phyloP scores from a whole-genome alignment of 139 green algal species.

The Zygnema cylindricum region DNA sequence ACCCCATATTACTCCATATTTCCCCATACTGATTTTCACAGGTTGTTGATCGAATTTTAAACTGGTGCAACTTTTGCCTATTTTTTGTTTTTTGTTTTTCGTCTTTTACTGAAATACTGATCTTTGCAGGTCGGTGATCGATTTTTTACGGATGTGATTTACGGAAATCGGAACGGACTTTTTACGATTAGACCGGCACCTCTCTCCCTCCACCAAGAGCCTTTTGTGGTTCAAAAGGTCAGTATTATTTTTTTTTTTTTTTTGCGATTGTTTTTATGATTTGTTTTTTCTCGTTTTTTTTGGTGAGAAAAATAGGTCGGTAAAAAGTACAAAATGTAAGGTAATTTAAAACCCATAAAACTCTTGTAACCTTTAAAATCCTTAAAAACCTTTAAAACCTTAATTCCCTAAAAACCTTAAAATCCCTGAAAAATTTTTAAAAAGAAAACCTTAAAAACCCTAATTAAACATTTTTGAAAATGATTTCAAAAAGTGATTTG shows the following conservation, averaged over 20 bases:
- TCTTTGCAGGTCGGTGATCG: slow-evolving; percentile 62
- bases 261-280: not conserved
- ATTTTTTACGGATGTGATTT: slow-evolving; percentile 62
- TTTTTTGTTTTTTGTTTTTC: no score
- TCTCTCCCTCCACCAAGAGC: slow-evolving; percentile 25
- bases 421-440: not conserved
- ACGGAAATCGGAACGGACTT: slow-evolving; percentile 63
- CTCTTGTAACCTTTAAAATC: not conserved
- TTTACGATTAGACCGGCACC: slow-evolving; percentile 56
- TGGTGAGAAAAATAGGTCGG: not conserved
- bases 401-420: not conserved
- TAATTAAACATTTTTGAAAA: not conserved
- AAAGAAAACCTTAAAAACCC: not conserved
- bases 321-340: not conserved
- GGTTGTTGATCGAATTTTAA: no score
- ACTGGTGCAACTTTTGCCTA: no score
- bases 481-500: not conserved
- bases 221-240: slow-evolving; percentile 48
- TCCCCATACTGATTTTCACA: no score
- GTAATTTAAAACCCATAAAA: no score
- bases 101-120: no score
- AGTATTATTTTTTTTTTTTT: not conserved
- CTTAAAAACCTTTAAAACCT: not conserved
- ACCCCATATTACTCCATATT: no score
- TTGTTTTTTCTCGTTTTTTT: slow-evolving; percentile 22